Percentiles rank a stretch among this genome's conserved stretches.
These are phyloP conservation scores for Syncephalis plumigaleata DNA, from an alignment of 371 early-diverging fungal genomes.

Conservation along the genomic window DNA sequence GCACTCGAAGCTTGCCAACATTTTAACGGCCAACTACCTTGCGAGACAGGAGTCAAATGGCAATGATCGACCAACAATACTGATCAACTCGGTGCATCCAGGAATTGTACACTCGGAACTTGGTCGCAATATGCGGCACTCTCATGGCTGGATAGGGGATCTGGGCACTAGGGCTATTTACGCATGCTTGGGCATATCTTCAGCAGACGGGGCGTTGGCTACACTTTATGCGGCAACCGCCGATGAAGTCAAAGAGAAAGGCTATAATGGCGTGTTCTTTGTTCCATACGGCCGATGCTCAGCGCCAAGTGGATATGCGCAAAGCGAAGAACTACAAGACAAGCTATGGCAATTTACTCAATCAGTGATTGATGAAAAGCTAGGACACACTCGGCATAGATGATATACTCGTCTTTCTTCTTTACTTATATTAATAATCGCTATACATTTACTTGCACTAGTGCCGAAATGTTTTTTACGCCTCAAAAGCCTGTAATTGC, in stretches of 20 bases:
- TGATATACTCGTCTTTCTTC: not conserved
- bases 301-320: constrained; percentile 5
- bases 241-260: constrained; percentile 33
- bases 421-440: not conserved
- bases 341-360: constrained; percentile 4
- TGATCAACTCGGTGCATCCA: constrained; percentile 45
- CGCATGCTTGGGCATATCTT: not conserved
- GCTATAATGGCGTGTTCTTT: constrained; percentile 31
- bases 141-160: not conserved
- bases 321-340: not conserved
- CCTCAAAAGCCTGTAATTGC: too few relatives aligned
- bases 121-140: not conserved
- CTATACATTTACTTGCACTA: not conserved
- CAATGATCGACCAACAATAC: not conserved
- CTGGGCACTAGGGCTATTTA: not conserved
- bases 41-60: not conserved
- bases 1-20: constrained; percentile 42
- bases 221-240: constrained; percentile 42
- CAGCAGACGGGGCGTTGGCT: constrained; percentile 35
- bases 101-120: constrained; percentile 16
- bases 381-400: not conserved
- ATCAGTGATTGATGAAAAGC: not conserved
- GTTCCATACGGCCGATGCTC: constrained; percentile 9
- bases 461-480: too few relatives aligned
- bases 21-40: constrained; percentile 5